Base-by-base conservation (phyloP, 1,284 basidiomycete genomes). In the Puccinia novopanici region DNA sequence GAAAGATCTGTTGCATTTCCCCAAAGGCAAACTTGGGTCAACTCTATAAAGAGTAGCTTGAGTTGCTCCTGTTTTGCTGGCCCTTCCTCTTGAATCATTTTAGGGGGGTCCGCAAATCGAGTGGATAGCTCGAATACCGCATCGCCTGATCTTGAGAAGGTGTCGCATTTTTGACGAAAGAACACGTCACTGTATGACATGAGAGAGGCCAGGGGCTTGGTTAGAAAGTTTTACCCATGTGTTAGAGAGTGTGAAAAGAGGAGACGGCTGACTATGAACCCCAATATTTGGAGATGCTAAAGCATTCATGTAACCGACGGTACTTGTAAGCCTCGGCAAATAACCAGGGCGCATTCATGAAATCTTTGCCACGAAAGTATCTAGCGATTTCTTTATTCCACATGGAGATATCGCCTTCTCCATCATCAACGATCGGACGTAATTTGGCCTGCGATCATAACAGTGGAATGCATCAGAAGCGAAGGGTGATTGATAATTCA, bases 291-390 rank as follows among this genome's bases (percentile, higher is more conserved):
- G 92, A 93, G 82, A 94, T 88, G 82, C 92, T 94, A 87, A 98
- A 98, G 87, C 93, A 95, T 86, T 98, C 95, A 83, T 94, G 93
- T 80, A 99, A 89, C 40, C 83, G 68, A 63, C 75, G 92, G 87
- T 98, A 98, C 87, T 98, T 98, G 90, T 98, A 98, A 22, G 95
- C 95, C 86, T 98, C 95, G 70, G 96, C 96, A 84, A 96, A 96
- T 30, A 96, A 87, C 94, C 94, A 95, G 9, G 93, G 93, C 0
- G 85, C 86, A 84, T 94, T 95, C 93, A 97, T 96, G 85, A 97
- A 98, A 86, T 95, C 92, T 87, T 96, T 96, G 81, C 93, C 94
- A 87, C 93, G 91, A 88, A 97, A 97, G 86, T 91, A 97, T 85
- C 92, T 93, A 61, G 93, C 92, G 74, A 95, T 94, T 86, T 93